Base-by-base conservation (phyloP, 164 flowering plant genomes). In the Stephania cephalantha region DNA sequence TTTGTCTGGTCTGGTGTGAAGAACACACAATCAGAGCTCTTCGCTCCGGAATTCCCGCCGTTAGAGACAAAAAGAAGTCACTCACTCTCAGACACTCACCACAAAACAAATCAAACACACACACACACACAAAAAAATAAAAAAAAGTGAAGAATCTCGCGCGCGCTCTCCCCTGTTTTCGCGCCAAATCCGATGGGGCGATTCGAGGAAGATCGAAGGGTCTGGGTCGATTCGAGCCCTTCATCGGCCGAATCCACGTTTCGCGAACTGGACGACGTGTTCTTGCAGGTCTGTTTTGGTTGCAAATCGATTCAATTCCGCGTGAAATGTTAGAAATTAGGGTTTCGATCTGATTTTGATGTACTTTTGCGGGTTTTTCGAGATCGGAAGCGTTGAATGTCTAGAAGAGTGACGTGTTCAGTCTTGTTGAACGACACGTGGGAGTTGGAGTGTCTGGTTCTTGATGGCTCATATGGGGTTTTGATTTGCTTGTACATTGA, bases 231-330 rank as follows among this genome's bases (percentile, higher is more conserved):
- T 44, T 75, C 81, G 13, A 79, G 85, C 31, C 74, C 84, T 0
- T 77, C 81, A 13, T 79, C 86, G 1, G 79, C 81, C 25, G 87
- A 85, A 71, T 71, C 85, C 61, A 86, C 79, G 77, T 89, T 89
- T 71, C 85, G 92, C 22, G 88, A 86, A 74, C 87, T 84, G 6
- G 92, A 89, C 63, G 88, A 89, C 73, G 89, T 81, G 35, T 89
- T 87, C 86, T 82, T 89, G 83, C 92, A 89, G 92, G 92, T 89
- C 11, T 22, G 61, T 48, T 9, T 70, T 75, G 12, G 9, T 17
- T 46, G 42, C 42, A 2, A 35, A 35, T 35, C 42, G 42, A 35
- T 35, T 35, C 42, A 9, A 30, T 17, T 50, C 12, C 22, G n/a
- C 9, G 53, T 20, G 9, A 2, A 63, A 63, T 18, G 18, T 44